Conservation (phyloP, 352 stramenopile genomes). For the Lagenidium sp. region DNA sequence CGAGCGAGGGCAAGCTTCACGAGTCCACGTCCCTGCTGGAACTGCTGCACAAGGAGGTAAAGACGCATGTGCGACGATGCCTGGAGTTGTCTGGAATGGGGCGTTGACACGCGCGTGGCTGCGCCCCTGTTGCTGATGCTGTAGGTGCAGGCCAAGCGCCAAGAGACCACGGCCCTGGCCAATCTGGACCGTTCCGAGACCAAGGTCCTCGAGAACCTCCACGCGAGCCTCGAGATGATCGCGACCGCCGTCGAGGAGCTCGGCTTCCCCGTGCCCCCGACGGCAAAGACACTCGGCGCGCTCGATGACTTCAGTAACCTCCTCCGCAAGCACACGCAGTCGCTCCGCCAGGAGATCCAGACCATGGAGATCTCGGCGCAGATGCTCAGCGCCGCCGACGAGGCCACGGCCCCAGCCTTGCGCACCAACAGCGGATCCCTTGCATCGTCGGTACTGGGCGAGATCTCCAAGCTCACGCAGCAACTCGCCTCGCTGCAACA, state of each 20-base stretch:
- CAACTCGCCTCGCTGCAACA: conserved; percentile 38
- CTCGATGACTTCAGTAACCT: conserved; percentile 52
- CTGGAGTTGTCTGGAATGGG: not conserved
- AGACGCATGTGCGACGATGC: no score
- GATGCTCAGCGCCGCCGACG: conserved; percentile 43
- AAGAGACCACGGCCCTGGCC: conserved; percentile 16
- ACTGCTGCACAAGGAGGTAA: conserved; percentile 26
- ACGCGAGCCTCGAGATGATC: conserved; percentile 31
- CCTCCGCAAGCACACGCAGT: conserved; percentile 34
- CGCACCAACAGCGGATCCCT: not conserved
- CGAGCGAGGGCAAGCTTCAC: not conserved
- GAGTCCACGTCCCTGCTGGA: conserved; percentile 27
- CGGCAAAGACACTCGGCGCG: conserved; percentile 29
- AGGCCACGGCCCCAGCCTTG: conserved; percentile 10
- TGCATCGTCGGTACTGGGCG: conserved; percentile 8
- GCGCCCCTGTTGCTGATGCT: not conserved
- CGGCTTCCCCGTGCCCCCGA: conserved; percentile 34
- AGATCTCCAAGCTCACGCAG: conserved; percentile 25
- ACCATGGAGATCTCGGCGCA: conserved; percentile 52
- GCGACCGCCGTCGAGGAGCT: conserved; percentile 30
- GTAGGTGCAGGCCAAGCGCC: no score
- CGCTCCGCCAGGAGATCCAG: conserved; percentile 56
- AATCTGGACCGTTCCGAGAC: conserved; percentile 25
- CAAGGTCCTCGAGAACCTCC: conserved; percentile 26
- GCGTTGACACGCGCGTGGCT: not conserved